Percentiles rank a stretch among this genome's conserved stretches.
Evolutionary conservation across 2,329 filamentous ascomycete genomes (phyloP).

Genomic region (Penicillium corylophilum): DNA sequence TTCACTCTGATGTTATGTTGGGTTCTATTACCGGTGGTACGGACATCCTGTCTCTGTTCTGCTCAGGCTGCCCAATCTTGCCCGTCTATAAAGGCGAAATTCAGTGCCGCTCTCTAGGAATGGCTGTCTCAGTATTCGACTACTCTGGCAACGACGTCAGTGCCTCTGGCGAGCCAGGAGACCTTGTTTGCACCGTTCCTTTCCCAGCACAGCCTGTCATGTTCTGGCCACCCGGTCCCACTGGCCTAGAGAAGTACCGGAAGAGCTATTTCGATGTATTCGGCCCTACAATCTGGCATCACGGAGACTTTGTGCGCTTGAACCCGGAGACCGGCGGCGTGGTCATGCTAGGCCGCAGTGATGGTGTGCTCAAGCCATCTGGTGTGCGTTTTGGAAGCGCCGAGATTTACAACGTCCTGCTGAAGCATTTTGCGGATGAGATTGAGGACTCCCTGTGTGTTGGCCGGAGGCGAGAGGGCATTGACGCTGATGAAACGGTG

Average conservation of each 20-base stretch:
- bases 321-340: slow-evolving; percentile 73
- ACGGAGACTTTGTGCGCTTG: slow-evolving; percentile 83
- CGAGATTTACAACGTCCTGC: slow-evolving; percentile 94
- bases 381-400: slow-evolving; percentile 90
- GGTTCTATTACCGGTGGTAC: slow-evolving; percentile 94
- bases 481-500: slow-evolving; percentile 80
- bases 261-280: slow-evolving; percentile 88
- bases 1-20: slow-evolving; percentile 77
- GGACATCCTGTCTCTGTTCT: slow-evolving; percentile 94
- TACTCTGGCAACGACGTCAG: slow-evolving; percentile 59
- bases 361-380: slow-evolving; percentile 88
- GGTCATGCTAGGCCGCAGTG: slow-evolving; percentile 86
- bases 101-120: slow-evolving; percentile 73
- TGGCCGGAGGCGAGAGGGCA: slow-evolving; percentile 66
- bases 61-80: slow-evolving; percentile 73
- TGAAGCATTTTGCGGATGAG: slow-evolving; percentile 74
- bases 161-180: slow-evolving; percentile 68
- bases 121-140: slow-evolving; percentile 65
- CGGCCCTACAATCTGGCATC: slow-evolving; percentile 71
- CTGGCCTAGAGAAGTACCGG: slow-evolving; percentile 73
- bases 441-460: slow-evolving; percentile 87
- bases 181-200: slow-evolving; percentile 80
- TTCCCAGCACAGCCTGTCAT: slow-evolving; percentile 90
- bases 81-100: slow-evolving; percentile 73
- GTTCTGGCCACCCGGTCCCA: slow-evolving; percentile 70